A percentile compares a stretch with the other conserved stretches of the same genome.
Conservation (phyloP, 2,329 filamentous ascomycete genomes). For the Fusarium stilboides region DNA sequence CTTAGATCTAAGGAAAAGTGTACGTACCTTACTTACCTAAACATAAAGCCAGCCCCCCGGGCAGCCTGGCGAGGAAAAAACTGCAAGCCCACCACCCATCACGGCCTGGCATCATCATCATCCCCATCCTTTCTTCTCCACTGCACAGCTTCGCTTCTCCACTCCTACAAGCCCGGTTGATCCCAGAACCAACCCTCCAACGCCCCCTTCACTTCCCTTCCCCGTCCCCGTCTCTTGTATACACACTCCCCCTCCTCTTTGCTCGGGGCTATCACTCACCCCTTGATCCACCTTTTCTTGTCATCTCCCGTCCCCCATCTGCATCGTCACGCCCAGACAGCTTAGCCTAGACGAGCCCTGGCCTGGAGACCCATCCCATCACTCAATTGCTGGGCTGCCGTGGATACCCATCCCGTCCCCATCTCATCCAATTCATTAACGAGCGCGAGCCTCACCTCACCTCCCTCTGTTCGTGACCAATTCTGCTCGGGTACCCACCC, state of each 20-base stretch:
- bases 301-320: conserved; percentile 45
- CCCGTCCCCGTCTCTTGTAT: conserved; percentile 8
- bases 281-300: conserved; percentile 43
- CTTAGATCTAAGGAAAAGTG: background rate
- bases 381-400: conserved; percentile 13
- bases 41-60: conserved; percentile 6
- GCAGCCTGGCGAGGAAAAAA: conserved; percentile 23
- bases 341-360: conserved; percentile 26
- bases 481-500: conserved; percentile 22
- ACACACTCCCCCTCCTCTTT: conserved; percentile 31
- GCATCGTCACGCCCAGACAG: conserved; percentile 39
- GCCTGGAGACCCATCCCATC: conserved; percentile 27
- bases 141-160: conserved; percentile 37
- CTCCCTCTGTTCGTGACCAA: conserved; percentile 7
- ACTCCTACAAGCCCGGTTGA: conserved; percentile 29
- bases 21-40: conserved; percentile 24
- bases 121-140: conserved; percentile 37
- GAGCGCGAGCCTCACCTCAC: conserved; percentile 37
- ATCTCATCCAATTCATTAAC: conserved; percentile 26
- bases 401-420: conserved; percentile 28
- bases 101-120: conserved; percentile 37
- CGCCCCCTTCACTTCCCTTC: conserved; percentile 1
- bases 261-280: conserved; percentile 24
- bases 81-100: conserved; percentile 21
- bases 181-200: conserved; percentile 16